Base-by-base conservation (phyloP, 179 eudicot species). In the Beta lomatogona region DNA sequence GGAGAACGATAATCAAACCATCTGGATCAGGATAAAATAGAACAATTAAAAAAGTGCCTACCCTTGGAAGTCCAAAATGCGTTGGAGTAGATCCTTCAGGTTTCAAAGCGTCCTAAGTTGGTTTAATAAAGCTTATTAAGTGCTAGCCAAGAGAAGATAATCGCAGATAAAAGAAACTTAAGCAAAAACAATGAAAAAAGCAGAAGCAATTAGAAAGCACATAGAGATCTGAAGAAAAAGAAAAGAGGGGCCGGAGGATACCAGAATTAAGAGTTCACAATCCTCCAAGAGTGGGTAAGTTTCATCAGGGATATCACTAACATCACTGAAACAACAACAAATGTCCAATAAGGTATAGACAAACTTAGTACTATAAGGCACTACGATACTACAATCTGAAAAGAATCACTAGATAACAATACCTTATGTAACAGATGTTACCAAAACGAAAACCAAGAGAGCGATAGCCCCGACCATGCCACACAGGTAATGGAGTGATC, bases 11-110 rank as follows among this genome's bases (percentile, higher is more conserved):
- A 54, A 31, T 16, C 52, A 21, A n/a, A 76, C 9, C 19, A 46
- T 77, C 75, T n/a, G 18, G 44, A 19, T 69, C 14, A 79, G 21
- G 65, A 81, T 11, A 77, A 9, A 31, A 5, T 48, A 28, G 76
- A 77, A 58, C 52, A 15, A 57, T 21, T 15, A 57, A 18, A 76
- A 41, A 48, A 13, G 54, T 31, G 59, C 86, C 75, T 83, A 95
- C 99, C 88, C 91, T 90, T 73, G 98, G 98, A 86, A 97, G 99
- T 84, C 99, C 98, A 79, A 97, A 97, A 89, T 97, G 98, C 54
- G 99, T 97, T n/a, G 98, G 74, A 71, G 99, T 91, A 71, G 98
- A 97, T 75, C 94, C 90, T 84, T 92, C 97, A 75, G 98, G 98
- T 85, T 97, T 92, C 73, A 95, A 76, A 19, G 98, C 99, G 86